Percentiles rank a stretch among this genome's conserved stretches.
These are phyloP conservation scores for Zoysia matrella DNA, from an alignment of 202 grass and related monocot genomes.

Conservation along the genomic window DNA sequence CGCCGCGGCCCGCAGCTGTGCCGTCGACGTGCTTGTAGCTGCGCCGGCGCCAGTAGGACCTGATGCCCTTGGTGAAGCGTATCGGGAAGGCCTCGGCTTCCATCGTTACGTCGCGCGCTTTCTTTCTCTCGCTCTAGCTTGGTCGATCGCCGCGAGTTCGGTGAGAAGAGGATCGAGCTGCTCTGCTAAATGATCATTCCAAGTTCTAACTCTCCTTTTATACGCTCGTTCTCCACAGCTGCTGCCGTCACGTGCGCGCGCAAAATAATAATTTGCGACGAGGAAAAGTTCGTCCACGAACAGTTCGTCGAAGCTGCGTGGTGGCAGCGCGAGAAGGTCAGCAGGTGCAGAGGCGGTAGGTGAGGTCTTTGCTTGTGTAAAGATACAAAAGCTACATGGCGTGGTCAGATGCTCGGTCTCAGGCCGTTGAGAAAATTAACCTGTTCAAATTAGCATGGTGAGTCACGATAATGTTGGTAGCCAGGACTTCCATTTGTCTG, in stretches of 20 bases:
- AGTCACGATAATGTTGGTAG: constrained; percentile 12
- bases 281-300: background rate
- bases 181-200: background rate
- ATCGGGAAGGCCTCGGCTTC: constrained; percentile 69
- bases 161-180: background rate
- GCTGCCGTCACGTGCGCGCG: constrained; percentile 25
- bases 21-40: constrained; percentile 55
- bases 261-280: background rate
- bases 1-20: constrained; percentile 17
- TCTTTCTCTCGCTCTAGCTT: background rate
- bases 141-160: background rate
- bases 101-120: background rate
- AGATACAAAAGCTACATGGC: constrained; percentile 18
- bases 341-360: background rate
- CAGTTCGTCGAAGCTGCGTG: constrained; percentile 29
- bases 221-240: background rate
- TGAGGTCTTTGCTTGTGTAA: constrained; percentile 8
- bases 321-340: background rate
- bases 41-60: constrained; percentile 65
- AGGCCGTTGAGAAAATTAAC: background rate
- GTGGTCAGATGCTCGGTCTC: constrained; percentile 6
- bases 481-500: background rate
- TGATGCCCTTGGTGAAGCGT: constrained; percentile 71
- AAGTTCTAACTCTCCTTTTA: constrained; percentile 7
- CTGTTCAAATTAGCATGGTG: constrained; percentile 4